Conservation (phyloP, 1,284 basidiomycete genomes). For the Cystobasidium sp. region DNA sequence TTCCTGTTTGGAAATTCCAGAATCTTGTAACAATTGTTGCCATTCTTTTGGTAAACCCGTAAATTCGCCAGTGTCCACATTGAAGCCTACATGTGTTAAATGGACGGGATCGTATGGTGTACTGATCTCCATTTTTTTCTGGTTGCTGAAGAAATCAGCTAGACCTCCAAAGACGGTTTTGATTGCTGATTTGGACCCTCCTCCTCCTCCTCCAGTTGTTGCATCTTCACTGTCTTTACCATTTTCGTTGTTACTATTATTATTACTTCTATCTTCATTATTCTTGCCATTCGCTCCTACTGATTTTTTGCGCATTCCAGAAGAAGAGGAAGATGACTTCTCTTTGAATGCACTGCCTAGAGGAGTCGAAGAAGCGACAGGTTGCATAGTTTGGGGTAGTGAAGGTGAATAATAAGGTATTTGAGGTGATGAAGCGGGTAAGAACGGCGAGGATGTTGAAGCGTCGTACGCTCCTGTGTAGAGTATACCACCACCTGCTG, state of each 20-base stretch:
- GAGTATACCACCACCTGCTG: neutral
- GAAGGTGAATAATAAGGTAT: slow-evolving; percentile 27
- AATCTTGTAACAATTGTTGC: slow-evolving; percentile 96
- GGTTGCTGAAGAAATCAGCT: slow-evolving; percentile 27
- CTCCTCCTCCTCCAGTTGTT: neutral
- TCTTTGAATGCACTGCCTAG: slow-evolving; percentile 34
- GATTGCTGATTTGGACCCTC: slow-evolving; percentile 26
- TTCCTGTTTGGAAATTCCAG: slow-evolving; percentile 89
- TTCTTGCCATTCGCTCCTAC: slow-evolving; percentile 8
- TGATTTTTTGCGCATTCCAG: slow-evolving; percentile 10
- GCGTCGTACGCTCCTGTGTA: slow-evolving; percentile 4
- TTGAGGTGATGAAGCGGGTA: neutral
- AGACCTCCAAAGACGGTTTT: slow-evolving; percentile 42
- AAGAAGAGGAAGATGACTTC: slow-evolving; percentile 4
- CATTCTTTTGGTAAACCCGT: slow-evolving; percentile 93
- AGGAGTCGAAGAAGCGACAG: neutral
- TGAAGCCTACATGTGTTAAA: slow-evolving; percentile 98
- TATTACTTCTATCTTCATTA: neutral
- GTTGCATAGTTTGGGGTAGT: slow-evolving; percentile 14
- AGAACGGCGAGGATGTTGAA: slow-evolving; percentile 10
- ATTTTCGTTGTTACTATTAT: neutral
- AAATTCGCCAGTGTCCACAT: slow-evolving; percentile 95
- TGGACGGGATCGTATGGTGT: slow-evolving; percentile 99
- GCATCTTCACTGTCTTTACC: neutral
- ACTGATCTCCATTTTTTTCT: slow-evolving; percentile 85